These are phyloP conservation scores for Trichocladium uniseriatum DNA, from an alignment of 495 filamentous ascomycete genomes.

Conservation along the genomic window DNA sequence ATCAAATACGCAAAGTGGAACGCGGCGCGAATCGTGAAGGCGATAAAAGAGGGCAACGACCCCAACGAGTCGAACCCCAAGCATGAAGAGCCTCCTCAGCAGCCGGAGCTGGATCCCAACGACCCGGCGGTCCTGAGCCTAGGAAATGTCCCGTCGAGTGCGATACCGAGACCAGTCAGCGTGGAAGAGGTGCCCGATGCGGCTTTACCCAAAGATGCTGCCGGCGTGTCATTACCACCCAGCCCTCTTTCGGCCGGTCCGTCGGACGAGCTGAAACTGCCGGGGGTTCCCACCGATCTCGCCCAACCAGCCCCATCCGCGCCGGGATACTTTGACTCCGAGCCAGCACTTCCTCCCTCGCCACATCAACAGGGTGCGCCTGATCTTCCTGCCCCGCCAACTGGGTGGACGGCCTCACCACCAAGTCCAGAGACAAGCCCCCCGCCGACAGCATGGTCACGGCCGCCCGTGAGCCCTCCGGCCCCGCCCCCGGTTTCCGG, in stretches of 20 bases:
- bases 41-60: conserved; percentile 82
- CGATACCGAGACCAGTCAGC: conserved; percentile 44
- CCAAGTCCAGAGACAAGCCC: conserved; percentile 17
- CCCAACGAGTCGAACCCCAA: conserved; percentile 84
- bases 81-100: conserved; percentile 39
- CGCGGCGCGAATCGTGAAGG: conserved; percentile 80
- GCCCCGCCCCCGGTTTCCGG: not conserved
- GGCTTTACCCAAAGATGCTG: conserved; percentile 26
- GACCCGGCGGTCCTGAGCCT: conserved; percentile 55
- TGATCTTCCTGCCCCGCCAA: conserved; percentile 12
- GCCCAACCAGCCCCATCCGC: conserved; percentile 18
- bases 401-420: conserved; percentile 13
- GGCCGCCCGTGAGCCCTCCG: conserved; percentile 3
- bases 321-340: conserved; percentile 19
- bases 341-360: conserved; percentile 19
- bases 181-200: conserved; percentile 49
- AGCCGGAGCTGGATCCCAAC: conserved; percentile 43
- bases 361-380: conserved; percentile 14
- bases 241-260: conserved; percentile 29
- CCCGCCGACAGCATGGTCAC: conserved; percentile 17
- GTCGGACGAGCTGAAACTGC: conserved; percentile 31
- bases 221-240: conserved; percentile 30
- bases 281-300: conserved; percentile 26
- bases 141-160: conserved; percentile 22
- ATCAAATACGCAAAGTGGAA: conserved; percentile 97